Evolutionary conservation across 495 filamentous ascomycete species (phyloP).

Genomic region (Filosporella fistucella): DNA sequence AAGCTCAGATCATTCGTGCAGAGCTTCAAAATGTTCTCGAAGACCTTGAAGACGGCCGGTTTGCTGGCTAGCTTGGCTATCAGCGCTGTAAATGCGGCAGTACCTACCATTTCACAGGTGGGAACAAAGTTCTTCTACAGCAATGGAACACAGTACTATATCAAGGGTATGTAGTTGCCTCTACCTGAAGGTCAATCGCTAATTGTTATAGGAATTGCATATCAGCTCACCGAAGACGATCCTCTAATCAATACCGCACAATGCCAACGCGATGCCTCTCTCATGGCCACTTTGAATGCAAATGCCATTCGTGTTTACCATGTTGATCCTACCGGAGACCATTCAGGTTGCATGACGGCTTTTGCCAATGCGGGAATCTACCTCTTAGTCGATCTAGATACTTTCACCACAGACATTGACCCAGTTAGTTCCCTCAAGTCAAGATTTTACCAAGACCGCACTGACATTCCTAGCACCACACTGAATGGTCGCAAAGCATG

Average conservation of each 20-base stretch:
- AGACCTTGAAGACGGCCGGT: slow-evolving; percentile 1
- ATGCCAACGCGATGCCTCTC: slow-evolving; percentile 69
- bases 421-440: slow-evolving; percentile 47
- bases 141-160: slow-evolving; percentile 73
- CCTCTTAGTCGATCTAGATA: slow-evolving; percentile 78
- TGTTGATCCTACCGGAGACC: slow-evolving; percentile 65
- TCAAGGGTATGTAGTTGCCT: slow-evolving; percentile 56
- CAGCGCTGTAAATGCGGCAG: slow-evolving; percentile 28
- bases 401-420: slow-evolving; percentile 72
- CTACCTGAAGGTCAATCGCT: neutral
- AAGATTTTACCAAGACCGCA: neutral
- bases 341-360: slow-evolving; percentile 66
- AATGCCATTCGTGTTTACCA: slow-evolving; percentile 91
- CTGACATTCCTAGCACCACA: slow-evolving; percentile 34
- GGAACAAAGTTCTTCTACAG: slow-evolving; percentile 84
- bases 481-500: slow-evolving; percentile 68
- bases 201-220: slow-evolving; percentile 57
- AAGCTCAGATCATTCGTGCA: neutral
- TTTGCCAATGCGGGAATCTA: slow-evolving; percentile 75
- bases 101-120: slow-evolving; percentile 52
- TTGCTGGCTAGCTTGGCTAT: slow-evolving; percentile 17
- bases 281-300: slow-evolving; percentile 77
- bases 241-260: slow-evolving; percentile 71
- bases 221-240: slow-evolving; percentile 63
- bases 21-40: slow-evolving; percentile 19